Conservation (phyloP, 805 yeast genomes). For the Starmerella bacillaris region DNA sequence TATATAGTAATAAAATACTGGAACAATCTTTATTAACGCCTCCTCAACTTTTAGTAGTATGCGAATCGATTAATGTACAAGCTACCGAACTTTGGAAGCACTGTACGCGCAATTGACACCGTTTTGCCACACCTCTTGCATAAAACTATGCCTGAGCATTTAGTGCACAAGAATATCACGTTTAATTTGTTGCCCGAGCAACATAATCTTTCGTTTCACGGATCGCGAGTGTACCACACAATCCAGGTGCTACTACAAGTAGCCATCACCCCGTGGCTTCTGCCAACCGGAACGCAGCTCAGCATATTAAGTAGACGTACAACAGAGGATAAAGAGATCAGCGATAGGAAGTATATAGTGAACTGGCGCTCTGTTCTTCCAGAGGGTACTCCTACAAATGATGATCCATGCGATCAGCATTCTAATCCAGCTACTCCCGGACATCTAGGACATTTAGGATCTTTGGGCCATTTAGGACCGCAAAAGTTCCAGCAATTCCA, state of each 20-base stretch:
- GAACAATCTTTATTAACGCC: too few species aligned
- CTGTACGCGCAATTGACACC: constrained; percentile 16
- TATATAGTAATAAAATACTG: too few species aligned
- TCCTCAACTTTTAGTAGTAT: too few species aligned
- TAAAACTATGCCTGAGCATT: constrained; percentile 15
- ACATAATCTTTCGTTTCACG: constrained; percentile 18
- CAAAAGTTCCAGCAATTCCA: too few species aligned
- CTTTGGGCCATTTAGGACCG: too few species aligned
- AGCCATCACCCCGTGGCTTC: constrained; percentile 17
- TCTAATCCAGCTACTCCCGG: too few species aligned
- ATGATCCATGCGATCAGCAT: too few species aligned
- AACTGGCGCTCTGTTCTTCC: constrained; percentile 17
- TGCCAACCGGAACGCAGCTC: constrained; percentile 19
- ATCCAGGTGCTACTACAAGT: constrained; percentile 19
- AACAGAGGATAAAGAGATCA: constrained; percentile 5
- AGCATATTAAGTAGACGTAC: constrained; percentile 13
- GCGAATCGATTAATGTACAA: too few species aligned
- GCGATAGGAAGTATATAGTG: constrained; percentile 12
- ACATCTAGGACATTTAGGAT: too few species aligned
- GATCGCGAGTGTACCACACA: constrained; percentile 18
- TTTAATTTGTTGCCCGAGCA: constrained; percentile 20
- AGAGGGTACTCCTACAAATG: constrained; percentile 2
- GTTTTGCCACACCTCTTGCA: constrained; percentile 19
- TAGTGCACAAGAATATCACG: constrained; percentile 19
- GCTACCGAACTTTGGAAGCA: constrained; percentile 20